phyloP scores from a whole-genome alignment of 129 eudicot species.

The Flaveria brownii region DNA sequence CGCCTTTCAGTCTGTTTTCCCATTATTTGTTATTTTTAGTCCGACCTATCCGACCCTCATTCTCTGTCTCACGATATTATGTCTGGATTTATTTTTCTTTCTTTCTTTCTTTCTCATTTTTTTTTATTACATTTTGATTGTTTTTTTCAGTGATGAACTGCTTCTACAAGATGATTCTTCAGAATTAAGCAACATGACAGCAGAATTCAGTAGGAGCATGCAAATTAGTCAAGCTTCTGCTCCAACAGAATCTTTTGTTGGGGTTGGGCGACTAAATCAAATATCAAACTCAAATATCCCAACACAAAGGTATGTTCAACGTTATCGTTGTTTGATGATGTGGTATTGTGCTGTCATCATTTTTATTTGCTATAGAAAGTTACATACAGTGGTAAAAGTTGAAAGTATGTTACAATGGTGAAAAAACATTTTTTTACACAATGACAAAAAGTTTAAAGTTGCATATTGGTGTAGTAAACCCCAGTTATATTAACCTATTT shows the following conservation, averaged over 20 bases:
- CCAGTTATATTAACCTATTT: background rate
- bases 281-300: conserved; percentile 40
- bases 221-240: conserved; percentile 51
- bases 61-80: background rate
- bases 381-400: background rate
- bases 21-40: background rate
- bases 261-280: conserved; percentile 47
- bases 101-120: background rate
- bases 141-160: conserved; percentile 72
- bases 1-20: background rate
- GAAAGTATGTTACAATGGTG: background rate
- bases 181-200: conserved; percentile 51
- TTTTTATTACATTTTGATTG: background rate
- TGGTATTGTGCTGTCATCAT: background rate
- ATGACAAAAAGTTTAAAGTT: background rate
- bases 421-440: background rate
- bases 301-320: conserved; percentile 54
- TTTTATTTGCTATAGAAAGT: background rate
- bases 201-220: conserved; percentile 64
- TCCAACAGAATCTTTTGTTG: conserved; percentile 49
- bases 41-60: background rate
- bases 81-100: background rate
- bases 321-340: background rate
- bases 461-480: background rate
- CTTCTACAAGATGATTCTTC: conserved; percentile 87